Evolutionary conservation across 1,284 basidiomycete genomes (phyloP).

Genomic region (Cryptococcus sp.): DNA sequence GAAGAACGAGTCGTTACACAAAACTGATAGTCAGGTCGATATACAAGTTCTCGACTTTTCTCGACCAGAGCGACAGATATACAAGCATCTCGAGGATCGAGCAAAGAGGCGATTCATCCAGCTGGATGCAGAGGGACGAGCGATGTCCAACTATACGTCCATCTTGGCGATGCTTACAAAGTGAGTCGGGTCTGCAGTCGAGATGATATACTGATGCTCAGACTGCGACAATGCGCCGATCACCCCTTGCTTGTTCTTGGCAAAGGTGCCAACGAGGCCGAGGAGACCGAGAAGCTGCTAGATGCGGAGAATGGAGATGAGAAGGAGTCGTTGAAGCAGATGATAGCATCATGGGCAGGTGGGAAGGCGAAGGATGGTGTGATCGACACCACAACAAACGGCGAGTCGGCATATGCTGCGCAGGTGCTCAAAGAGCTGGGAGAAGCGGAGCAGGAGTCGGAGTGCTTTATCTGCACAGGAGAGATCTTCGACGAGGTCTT

Average conservation of each 20-base stretch:
- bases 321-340: constrained; percentile 56
- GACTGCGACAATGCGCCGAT: constrained; percentile 76
- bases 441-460: constrained; percentile 47
- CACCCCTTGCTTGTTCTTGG: constrained; percentile 68
- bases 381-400: constrained; percentile 30
- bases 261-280: constrained; percentile 50
- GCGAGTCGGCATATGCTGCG: constrained; percentile 55
- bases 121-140: constrained; percentile 65
- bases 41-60: constrained; percentile 72
- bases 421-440: constrained; percentile 59
- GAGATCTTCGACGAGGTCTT: constrained; percentile 55
- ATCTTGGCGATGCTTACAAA: constrained; percentile 88
- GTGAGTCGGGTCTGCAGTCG: constrained; percentile 48
- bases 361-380: constrained; percentile 35
- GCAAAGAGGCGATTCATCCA: constrained; percentile 57
- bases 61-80: constrained; percentile 68
- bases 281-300: constrained; percentile 47
- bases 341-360: constrained; percentile 60
- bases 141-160: constrained; percentile 80
- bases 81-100: constrained; percentile 51
- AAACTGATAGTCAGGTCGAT: constrained; percentile 48
- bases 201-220: constrained; percentile 36
- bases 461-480: constrained; percentile 69
- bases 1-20: neutral
- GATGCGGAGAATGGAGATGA: constrained; percentile 47